A percentile compares a stretch with the other conserved stretches of the same genome.
Conservation (phyloP, 2,329 filamentous ascomycete genomes). For the Cytospora paraplurivora region DNA sequence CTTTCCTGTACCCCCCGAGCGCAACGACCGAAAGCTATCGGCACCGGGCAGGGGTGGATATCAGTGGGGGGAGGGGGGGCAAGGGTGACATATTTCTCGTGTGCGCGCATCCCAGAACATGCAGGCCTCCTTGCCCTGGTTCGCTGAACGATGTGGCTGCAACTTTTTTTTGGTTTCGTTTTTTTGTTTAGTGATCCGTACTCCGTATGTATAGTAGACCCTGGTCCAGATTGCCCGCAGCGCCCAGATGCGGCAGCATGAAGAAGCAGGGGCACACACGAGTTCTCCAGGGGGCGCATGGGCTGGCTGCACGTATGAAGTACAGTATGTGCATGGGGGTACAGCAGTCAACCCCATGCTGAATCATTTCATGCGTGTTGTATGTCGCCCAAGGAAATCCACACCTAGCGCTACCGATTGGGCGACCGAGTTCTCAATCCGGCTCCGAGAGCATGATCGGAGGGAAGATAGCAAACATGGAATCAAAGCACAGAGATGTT, state of each 20-base stretch:
- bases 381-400: conserved; percentile 7
- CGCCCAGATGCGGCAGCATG: not conserved
- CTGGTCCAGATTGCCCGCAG: conserved; percentile 14
- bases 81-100: not conserved
- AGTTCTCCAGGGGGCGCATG: not conserved
- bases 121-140: not conserved
- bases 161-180: too few species aligned
- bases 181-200: not conserved
- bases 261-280: conserved; percentile 5
- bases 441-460: conserved; percentile 19
- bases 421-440: conserved; percentile 21
- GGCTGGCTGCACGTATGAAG: not conserved
- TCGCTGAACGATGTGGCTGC: not conserved
- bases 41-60: not conserved
- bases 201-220: not conserved
- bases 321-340: conserved; percentile 1
- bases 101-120: not conserved
- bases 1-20: not conserved
- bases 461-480: not conserved
- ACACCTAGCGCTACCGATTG: conserved; percentile 14
- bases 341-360: not conserved
- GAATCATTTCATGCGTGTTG: conserved; percentile 5
- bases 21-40: conserved; percentile 5
- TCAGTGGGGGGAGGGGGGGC: not conserved
- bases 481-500: not conserved